Base-by-base conservation (phyloP, 2,329 filamentous ascomycete genomes). In the Aspergillus tanneri region DNA sequence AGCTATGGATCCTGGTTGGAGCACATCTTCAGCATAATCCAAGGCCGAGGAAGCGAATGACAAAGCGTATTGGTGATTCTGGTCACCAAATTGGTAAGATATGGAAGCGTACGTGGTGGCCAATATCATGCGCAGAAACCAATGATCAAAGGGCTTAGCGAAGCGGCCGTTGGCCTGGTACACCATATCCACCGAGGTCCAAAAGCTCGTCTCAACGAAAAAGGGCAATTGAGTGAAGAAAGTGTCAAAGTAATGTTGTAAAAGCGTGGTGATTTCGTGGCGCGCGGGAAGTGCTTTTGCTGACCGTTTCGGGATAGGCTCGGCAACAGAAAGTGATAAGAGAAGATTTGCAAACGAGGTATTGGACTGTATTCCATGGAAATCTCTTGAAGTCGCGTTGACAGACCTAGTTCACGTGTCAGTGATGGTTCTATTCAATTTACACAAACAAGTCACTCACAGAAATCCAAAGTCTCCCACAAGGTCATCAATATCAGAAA, bases 391-490 rank as follows among this genome's bases (percentile, higher is more conserved):
- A 0, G 91, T 96, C 22, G 93, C 91, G 73, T 96, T 95, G 63
- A 99, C 89, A 4, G 92, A 90, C 47, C 90, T 93, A 60, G 18
- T 34, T 11, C 25, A 19, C 12, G 5, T 27, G 23, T 44, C 12
- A 44, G 42, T 18, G 35, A 36, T 9, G 40, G 21, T 21, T 19
- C 10, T 34, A 45, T 35, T 60, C 39, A 58, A 57, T 45, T 50
- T 18, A 41, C 43, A 37, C 43, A 34, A n/a, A 46, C 19, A 37
- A 38, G 30, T 38, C 16, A 71, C 85, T 70, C 67, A 95, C 84
- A 96, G 73, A 62, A 90, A 92, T 45, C 91, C 91, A 76, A 97
- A 96, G 63, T 96, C 91, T 1, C 91, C 95, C 18, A 96, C 88
- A 2, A 97, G 76, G 44, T 93, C 86, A 70, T 96, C 92, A 45